Conservation (phyloP, 1,284 basidiomycete species). For the Rhodotorula sp. region DNA sequence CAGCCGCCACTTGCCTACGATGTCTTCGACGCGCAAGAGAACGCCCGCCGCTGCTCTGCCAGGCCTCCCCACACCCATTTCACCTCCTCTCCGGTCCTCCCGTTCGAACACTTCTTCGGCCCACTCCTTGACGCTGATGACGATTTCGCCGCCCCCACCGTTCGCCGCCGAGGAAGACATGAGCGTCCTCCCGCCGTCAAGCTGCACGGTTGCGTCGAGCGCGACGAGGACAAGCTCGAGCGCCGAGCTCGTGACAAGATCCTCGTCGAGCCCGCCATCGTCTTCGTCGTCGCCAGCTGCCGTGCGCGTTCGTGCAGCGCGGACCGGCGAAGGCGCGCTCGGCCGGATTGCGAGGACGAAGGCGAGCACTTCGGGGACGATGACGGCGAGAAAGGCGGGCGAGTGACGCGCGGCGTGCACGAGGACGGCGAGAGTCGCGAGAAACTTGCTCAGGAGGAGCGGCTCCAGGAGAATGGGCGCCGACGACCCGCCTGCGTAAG, state of each 20-base stretch:
- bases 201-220: conserved; percentile 70
- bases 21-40: conserved; percentile 73
- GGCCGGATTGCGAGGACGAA: conserved; percentile 72
- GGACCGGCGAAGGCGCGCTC: conserved; percentile 42
- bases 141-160: conserved; percentile 58
- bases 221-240: conserved; percentile 75
- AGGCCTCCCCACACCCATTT: conserved; percentile 64
- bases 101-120: conserved; percentile 66
- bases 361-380: conserved; percentile 78
- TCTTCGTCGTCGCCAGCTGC: conserved; percentile 1
- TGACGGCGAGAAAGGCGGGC: conserved; percentile 71
- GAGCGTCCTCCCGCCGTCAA: conserved; percentile 73
- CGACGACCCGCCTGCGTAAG: conserved; percentile 22
- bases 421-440: conserved; percentile 76
- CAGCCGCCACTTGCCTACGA: conserved; percentile 71
- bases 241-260: conserved; percentile 62
- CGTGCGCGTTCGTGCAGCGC: conserved; percentile 33
- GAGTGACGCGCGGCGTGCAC: conserved; percentile 77
- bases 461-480: conserved; percentile 77
- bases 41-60: conserved; percentile 74
- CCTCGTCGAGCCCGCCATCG: neutral
- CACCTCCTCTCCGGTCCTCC: conserved; percentile 59
- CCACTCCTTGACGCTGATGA: conserved; percentile 80
- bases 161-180: conserved; percentile 60
- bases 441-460: conserved; percentile 68